Percentiles rank a stretch among this genome's conserved stretches.
phyloP scores from a whole-genome alignment of 495 filamentous ascomycete species.

The Aspergillus heteromorphus region DNA sequence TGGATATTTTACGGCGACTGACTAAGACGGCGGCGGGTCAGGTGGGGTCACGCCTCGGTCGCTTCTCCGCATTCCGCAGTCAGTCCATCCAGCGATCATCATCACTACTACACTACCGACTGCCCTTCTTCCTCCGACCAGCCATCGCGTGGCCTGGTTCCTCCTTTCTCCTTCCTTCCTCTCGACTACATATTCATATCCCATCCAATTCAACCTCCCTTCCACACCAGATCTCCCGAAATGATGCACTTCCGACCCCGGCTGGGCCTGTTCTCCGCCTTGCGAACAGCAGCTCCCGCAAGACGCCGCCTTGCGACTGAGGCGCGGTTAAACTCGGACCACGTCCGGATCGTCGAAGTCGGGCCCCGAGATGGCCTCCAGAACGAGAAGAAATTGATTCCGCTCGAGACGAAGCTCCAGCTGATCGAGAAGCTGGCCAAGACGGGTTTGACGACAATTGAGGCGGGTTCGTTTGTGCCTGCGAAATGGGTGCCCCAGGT shows the following conservation, averaged over 20 bases:
- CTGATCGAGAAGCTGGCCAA: slow-evolving; percentile 74
- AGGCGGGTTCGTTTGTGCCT: slow-evolving; percentile 91
- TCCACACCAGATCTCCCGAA: background rate
- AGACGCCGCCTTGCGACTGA: slow-evolving; percentile 38
- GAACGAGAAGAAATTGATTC: slow-evolving; percentile 84
- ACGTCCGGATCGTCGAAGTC: slow-evolving; percentile 78
- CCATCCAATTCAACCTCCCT: background rate
- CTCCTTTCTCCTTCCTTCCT: background rate
- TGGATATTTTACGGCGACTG: slow-evolving; percentile 7
- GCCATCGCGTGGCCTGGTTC: slow-evolving; percentile 3
- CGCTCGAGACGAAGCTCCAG: slow-evolving; percentile 78
- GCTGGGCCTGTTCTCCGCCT: slow-evolving; percentile 28
- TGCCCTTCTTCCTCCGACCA: background rate
- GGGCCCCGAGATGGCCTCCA: slow-evolving; percentile 92
- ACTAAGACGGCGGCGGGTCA: slow-evolving; percentile 4
- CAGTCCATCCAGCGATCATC: background rate
- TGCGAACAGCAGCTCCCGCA: slow-evolving; percentile 23
- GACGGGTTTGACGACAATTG: slow-evolving; percentile 81
- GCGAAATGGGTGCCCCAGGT: slow-evolving; percentile 99
- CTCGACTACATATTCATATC: background rate
- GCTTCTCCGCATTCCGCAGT: slow-evolving; percentile 22
- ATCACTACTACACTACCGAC: too few species aligned
- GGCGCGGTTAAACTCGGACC: slow-evolving; percentile 46
- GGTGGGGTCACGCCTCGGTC: slow-evolving; percentile 12
- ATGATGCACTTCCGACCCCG: slow-evolving; percentile 22